These are phyloP conservation scores for Exophiala calicioides DNA, from an alignment of 2,329 filamentous ascomycete genomes.

Conservation along the genomic window DNA sequence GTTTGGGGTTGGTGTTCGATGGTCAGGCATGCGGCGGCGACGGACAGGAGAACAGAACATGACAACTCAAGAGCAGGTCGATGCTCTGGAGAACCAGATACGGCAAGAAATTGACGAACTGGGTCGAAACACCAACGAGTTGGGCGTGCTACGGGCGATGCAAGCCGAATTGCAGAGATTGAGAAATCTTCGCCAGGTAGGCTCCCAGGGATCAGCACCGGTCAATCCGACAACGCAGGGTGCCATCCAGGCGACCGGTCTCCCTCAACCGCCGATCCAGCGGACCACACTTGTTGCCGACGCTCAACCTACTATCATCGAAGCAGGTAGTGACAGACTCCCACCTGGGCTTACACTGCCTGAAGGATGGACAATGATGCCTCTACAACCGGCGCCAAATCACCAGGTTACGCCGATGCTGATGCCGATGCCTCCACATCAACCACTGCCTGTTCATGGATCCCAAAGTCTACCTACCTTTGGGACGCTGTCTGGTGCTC, in stretches of 20 bases:
- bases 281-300: slow-evolving; percentile 2
- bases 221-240: slow-evolving; percentile 5
- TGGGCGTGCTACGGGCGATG: slow-evolving; percentile 67
- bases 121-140: slow-evolving; percentile 65
- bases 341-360: slow-evolving; percentile 55
- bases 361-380: slow-evolving; percentile 54
- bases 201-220: slow-evolving; percentile 8
- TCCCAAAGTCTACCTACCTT: not conserved
- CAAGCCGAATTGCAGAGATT: slow-evolving; percentile 68
- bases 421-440: no score
- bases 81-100: slow-evolving; percentile 68
- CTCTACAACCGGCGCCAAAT: slow-evolving; percentile 39
- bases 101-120: slow-evolving; percentile 66
- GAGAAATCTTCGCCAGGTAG: slow-evolving; percentile 54
- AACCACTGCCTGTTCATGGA: not conserved
- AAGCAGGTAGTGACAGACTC: slow-evolving; percentile 48
- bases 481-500: not conserved
- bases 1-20: slow-evolving; percentile 45
- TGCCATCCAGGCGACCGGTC: slow-evolving; percentile 12
- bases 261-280: slow-evolving; percentile 12
- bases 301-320: slow-evolving; percentile 37
- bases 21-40: slow-evolving; percentile 23
- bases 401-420: not conserved
- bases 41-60: slow-evolving; percentile 30
- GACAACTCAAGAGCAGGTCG: slow-evolving; percentile 53